Evolutionary conservation across 1,284 basidiomycete genomes (phyloP), one percentile per base, ranked within the genome.

Genomic region (Pseudozyma pruni): DNA sequence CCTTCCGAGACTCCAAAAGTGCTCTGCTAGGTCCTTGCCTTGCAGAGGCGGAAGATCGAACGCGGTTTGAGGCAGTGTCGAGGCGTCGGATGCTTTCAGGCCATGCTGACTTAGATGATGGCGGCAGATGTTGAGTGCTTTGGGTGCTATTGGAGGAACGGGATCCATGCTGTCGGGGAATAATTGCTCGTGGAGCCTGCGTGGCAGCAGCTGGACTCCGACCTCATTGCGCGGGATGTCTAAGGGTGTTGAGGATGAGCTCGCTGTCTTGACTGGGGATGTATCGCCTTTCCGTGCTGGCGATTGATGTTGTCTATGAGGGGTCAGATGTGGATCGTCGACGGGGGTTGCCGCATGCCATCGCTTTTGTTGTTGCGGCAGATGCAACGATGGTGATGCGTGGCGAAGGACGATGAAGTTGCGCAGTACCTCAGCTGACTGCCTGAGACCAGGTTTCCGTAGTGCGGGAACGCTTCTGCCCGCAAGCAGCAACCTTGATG

Each of bases 131-230:
- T 89, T 87, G 41, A 93, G 85, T 63, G 89, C 90, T 1, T 87
- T 78, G 9, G 84, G 74, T 1, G 89, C 86, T 9, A 92, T 89
- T 0, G 86, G 69, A 1, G 89, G 90, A 45, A 91, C 89, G 1
- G 87, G 84, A 23, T 86, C 83, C 56, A 90, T 87, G 43, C 44
- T 47, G 0, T 63, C 34, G 1, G 88, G 89, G 83, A 98, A 98
- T 54, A 96, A 86, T 80, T 97, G 94, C 5, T 85, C 80, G 82
- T 95, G 93, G 16, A 97, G 84, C 25, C 85, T 84, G 6, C 88
- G 86, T 3, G 93, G 92, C 29, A 98, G 88, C 46, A 98, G 87
- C 81, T 98, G 94, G 3, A 98, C 94, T 17, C 94, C 94, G 31
- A 94, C 86, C 69, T 91, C 88, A 78, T 96, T 97, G 49, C 92